These are phyloP conservation scores for Thelonectria rubi DNA, from an alignment of 2,329 filamentous ascomycete species.

Conservation along the genomic window DNA sequence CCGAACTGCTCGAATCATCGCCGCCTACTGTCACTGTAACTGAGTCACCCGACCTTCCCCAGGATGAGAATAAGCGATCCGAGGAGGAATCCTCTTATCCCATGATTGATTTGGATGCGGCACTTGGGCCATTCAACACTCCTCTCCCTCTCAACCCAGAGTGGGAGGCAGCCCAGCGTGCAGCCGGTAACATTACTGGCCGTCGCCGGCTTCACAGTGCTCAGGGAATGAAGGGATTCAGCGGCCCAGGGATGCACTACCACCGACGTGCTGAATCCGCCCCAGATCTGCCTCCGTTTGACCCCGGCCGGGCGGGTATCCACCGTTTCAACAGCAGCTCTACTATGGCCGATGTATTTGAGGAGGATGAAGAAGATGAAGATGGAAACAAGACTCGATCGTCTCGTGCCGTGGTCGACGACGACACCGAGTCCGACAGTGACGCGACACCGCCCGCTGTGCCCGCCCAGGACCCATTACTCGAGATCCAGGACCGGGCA, in stretches of 20 bases:
- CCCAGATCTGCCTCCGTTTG: slow-evolving; percentile 80
- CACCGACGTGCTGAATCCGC: slow-evolving; percentile 83
- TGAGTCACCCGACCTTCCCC: slow-evolving; percentile 47
- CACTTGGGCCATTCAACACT: slow-evolving; percentile 90
- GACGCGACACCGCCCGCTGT: slow-evolving; percentile 48
- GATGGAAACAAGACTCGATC: slow-evolving; percentile 56
- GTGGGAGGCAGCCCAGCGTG: slow-evolving; percentile 72
- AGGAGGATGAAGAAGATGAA: slow-evolving; percentile 79
- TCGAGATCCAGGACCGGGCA: slow-evolving; percentile 35
- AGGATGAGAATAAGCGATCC: slow-evolving; percentile 46
- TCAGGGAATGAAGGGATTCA: slow-evolving; percentile 73
- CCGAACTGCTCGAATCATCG: slow-evolving; percentile 39
- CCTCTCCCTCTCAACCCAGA: slow-evolving; percentile 70
- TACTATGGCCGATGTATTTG: slow-evolving; percentile 87
- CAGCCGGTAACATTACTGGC: slow-evolving; percentile 56
- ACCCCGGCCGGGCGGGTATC: slow-evolving; percentile 65
- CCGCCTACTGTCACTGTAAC: slow-evolving; percentile 55
- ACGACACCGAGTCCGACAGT: slow-evolving; percentile 57
- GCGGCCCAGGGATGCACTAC: slow-evolving; percentile 75
- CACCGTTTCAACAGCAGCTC: slow-evolving; percentile 72
- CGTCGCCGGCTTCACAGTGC: slow-evolving; percentile 81
- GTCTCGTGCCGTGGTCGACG: slow-evolving; percentile 53
- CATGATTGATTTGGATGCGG: slow-evolving; percentile 94
- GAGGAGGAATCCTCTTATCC: slow-evolving; percentile 76
- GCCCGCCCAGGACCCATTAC: slow-evolving; percentile 33